Evolutionary conservation across 768 basidiomycete genomes (phyloP).

Genomic region (Mycena metata): DNA sequence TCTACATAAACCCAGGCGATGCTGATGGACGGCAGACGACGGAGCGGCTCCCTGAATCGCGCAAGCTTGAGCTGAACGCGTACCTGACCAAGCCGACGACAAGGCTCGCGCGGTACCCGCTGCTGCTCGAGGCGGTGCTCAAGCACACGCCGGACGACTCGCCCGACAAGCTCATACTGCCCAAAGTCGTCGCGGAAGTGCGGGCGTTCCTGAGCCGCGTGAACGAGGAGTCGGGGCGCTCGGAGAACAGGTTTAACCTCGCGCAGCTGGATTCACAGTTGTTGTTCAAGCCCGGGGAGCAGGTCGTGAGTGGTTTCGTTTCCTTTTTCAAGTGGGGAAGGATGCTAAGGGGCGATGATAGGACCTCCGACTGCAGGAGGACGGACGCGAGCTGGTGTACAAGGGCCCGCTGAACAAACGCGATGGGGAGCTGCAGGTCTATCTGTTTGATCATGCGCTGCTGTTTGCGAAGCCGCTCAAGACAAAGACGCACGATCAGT

Average conservation of each 20-base stretch:
- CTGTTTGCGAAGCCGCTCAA: constrained; percentile 89
- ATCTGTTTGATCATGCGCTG: constrained; percentile 96
- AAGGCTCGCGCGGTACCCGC: constrained; percentile 95
- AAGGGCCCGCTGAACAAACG: constrained; percentile 93
- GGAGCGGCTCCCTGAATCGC: constrained; percentile 93
- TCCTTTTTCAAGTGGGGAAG: background rate
- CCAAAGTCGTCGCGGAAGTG: constrained; percentile 82
- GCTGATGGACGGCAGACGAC: constrained; percentile 69
- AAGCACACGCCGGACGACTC: constrained; percentile 94
- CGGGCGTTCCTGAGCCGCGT: constrained; percentile 89
- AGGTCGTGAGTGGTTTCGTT: constrained; percentile 72
- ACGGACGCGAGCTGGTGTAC: constrained; percentile 91
- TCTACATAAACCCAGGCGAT: too few species aligned
- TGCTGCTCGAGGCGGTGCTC: constrained; percentile 90
- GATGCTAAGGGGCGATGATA: constrained; percentile 47
- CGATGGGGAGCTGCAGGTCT: constrained; percentile 92
- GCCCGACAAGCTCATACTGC: constrained; percentile 83
- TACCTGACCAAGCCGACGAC: constrained; percentile 99
- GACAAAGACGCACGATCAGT: constrained; percentile 92
- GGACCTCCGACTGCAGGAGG: constrained; percentile 90
- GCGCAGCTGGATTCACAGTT: constrained; percentile 94
- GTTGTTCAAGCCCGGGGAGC: constrained; percentile 89
- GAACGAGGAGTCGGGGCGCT: constrained; percentile 93
- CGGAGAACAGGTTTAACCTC: constrained; percentile 96
- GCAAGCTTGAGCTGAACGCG: constrained; percentile 97